Evolutionary conservation across 2,329 filamentous ascomycete species (phyloP).

Genomic region (Fusarium miscanthi): DNA sequence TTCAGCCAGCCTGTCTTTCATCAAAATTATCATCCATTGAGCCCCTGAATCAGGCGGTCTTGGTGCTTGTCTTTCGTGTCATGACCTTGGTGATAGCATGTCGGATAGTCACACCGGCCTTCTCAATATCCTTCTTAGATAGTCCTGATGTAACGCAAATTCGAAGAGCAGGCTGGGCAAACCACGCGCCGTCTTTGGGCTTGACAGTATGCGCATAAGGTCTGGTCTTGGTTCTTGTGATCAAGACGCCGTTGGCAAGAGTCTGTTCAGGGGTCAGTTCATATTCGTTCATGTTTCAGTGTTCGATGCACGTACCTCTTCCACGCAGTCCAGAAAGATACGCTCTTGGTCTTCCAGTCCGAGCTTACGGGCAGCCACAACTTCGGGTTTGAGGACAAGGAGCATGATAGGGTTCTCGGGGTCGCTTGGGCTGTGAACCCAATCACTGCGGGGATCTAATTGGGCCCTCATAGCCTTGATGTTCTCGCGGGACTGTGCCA

Average conservation of each 20-base stretch:
- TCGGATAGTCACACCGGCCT: slow-evolving; percentile 86
- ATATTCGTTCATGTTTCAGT: neutral
- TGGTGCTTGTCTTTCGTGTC: slow-evolving; percentile 67
- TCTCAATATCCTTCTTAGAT: slow-evolving; percentile 95
- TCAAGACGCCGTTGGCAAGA: slow-evolving; percentile 87
- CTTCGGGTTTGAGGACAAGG: slow-evolving; percentile 83
- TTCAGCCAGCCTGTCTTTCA: neutral
- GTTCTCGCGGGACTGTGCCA: slow-evolving; percentile 84
- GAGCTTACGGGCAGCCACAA: slow-evolving; percentile 77
- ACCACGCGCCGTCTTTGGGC: slow-evolving; percentile 75
- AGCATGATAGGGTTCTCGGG: slow-evolving; percentile 89
- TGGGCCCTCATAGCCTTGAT: slow-evolving; percentile 87
- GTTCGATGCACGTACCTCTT: slow-evolving; percentile 76
- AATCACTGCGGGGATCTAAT: slow-evolving; percentile 92
- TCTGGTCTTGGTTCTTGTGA: slow-evolving; percentile 85
- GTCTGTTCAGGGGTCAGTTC: slow-evolving; percentile 61
- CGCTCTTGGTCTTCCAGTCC: slow-evolving; percentile 82
- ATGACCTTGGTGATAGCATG: slow-evolving; percentile 96
- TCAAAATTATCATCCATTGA: neutral
- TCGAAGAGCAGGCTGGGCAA: slow-evolving; percentile 84
- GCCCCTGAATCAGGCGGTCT: slow-evolving; percentile 32
- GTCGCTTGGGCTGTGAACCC: slow-evolving; percentile 84
- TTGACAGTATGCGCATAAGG: slow-evolving; percentile 72
- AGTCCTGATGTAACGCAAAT: slow-evolving; percentile 89
- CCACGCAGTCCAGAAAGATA: slow-evolving; percentile 89